Evolutionary conservation across 495 filamentous ascomycete genomes (phyloP), one percentile per base, ranked within the genome.

Genomic region (Aspergillus sclerotioniger): DNA sequence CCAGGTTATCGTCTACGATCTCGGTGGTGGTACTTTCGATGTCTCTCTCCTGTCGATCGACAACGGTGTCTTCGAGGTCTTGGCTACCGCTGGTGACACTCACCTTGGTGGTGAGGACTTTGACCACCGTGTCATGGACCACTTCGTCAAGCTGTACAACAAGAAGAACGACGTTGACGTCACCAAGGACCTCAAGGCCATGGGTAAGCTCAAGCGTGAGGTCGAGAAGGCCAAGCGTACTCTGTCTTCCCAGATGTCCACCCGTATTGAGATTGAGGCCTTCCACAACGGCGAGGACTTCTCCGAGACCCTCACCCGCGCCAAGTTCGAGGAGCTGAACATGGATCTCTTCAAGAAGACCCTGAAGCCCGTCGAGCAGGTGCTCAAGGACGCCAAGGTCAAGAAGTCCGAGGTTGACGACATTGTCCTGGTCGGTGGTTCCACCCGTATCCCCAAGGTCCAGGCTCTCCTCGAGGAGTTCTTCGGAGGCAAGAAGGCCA

Each of bases 161-260:
- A 97, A 98, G 88, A 94, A 97, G 85, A 85, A 98, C 82, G 76
- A 80, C 62, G 89, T 90, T 60, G 90, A 98, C 69, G 87, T 99
- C 70, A 87, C 87, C 80, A 96, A 92, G 82, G 92, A 98, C 66
- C 78, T 88, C 55, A 98, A 98, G 90, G 88, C 94, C 54, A 98
- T 99, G 94, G 93, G 94, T 80, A 98, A 98, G 80, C 86, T 99
- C 63, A 98, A 98, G 91, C 94, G 95, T 65, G 95, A 98, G 76
- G 94, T 96, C 67, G 94, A 99, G 82, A 98, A 98, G 86, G 95
- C 95, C 77, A 99, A 99, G 89, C 90, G 95, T 71, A 97, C 92
- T 63, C 87, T 99, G 50, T 98, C 95, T 71, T 95, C 91, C 68
- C 92, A 96, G 81, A 97, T 94, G 91, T 94, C 92, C 61, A 94